A percentile compares a stretch with the other conserved stretches of the same genome.
These are phyloP conservation scores for Cornus suecica DNA, from an alignment of 148 eudicot species.

Conservation along the genomic window DNA sequence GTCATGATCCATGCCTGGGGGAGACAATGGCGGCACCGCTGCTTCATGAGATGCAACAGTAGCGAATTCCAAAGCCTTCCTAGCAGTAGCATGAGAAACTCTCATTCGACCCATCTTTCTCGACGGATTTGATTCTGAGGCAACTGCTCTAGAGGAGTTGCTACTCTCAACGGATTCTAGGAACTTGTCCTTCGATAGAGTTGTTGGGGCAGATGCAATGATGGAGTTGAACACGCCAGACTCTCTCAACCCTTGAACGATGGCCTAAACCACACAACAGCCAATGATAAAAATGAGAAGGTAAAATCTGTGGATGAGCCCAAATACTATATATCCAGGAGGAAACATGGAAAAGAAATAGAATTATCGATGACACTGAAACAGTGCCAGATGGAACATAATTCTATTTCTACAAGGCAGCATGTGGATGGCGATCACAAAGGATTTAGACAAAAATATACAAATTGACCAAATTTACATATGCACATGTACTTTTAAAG, in stretches of 20 bases:
- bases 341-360: too few species aligned
- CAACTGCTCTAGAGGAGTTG: slow-evolving; percentile 42
- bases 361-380: too few species aligned
- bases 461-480: background rate
- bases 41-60: slow-evolving; percentile 31
- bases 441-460: too few species aligned
- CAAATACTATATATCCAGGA: too few species aligned
- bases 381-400: too few species aligned
- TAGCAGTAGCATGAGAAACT: slow-evolving; percentile 49
- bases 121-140: slow-evolving; percentile 31
- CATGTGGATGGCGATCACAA: too few species aligned
- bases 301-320: background rate
- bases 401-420: too few species aligned
- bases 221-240: slow-evolving; percentile 65
- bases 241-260: slow-evolving; percentile 77
- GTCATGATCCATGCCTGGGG: slow-evolving; percentile 46
- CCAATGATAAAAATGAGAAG: background rate
- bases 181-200: slow-evolving; percentile 47
- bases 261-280: slow-evolving; percentile 39
- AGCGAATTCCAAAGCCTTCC: slow-evolving; percentile 42
- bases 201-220: slow-evolving; percentile 54
- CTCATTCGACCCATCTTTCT: slow-evolving; percentile 44
- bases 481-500: background rate
- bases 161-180: slow-evolving; percentile 50
- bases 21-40: slow-evolving; percentile 78